Percentiles rank a stretch among this genome's conserved stretches.
phyloP scores from a whole-genome alignment of 202 grass and related monocot species.

The Dendrocalamus latiflorus region DNA sequence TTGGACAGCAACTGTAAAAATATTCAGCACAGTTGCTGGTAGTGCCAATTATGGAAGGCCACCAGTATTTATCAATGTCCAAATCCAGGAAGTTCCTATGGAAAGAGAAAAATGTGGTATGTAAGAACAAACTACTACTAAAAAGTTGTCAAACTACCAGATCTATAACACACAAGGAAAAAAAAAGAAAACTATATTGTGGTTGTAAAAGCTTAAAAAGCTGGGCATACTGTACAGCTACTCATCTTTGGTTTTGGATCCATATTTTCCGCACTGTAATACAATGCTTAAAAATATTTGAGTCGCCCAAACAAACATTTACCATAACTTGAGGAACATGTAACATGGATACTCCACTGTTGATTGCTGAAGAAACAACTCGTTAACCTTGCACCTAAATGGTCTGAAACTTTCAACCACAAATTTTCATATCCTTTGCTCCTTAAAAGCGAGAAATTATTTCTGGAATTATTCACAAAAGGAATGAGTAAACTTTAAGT shows the following conservation, averaged over 20 bases:
- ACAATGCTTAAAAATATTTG: conserved; percentile 3
- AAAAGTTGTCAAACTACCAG: not conserved
- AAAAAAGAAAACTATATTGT: not conserved
- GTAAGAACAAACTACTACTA: not conserved
- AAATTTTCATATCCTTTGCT: not conserved
- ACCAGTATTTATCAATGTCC: not conserved
- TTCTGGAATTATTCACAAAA: not conserved
- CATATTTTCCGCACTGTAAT: not conserved
- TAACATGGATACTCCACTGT: not conserved
- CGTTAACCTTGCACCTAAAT: not conserved
- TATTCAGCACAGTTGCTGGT: not conserved
- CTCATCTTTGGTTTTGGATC: not conserved
- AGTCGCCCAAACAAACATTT: not conserved
- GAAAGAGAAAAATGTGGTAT: conserved; percentile 1
- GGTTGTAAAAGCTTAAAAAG: not conserved
- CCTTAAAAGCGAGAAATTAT: not conserved
- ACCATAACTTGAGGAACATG: conserved; percentile 4
- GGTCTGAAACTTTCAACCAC: not conserved
- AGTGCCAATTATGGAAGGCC: not conserved
- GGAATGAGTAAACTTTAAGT: not conserved
- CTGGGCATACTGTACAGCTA: not conserved
- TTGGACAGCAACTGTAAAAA: not conserved
- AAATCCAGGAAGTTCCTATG: not conserved
- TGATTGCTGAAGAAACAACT: conserved; percentile 8
- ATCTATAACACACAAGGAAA: not conserved